These are phyloP conservation scores for Tagetes patula DNA, from an alignment of 129 eudicot species.

Conservation along the genomic window DNA sequence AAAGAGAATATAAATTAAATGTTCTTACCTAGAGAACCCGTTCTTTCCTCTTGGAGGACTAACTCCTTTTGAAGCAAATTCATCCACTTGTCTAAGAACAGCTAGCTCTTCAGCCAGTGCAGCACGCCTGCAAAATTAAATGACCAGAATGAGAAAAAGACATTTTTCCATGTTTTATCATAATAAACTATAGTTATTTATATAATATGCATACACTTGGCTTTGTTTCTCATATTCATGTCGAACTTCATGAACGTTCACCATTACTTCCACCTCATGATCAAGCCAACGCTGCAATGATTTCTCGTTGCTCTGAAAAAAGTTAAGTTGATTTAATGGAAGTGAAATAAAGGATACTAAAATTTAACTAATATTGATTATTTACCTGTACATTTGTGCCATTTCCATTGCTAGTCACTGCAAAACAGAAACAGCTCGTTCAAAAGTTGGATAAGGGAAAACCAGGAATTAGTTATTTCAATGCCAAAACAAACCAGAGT, in stretches of 20 bases:
- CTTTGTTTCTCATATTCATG: conserved; percentile 97
- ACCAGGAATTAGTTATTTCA: background rate
- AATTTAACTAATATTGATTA: background rate
- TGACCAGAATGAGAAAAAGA: conserved; percentile 13
- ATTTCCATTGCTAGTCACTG: conserved; percentile 71
- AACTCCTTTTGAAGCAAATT: conserved; percentile 84
- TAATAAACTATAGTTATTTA: background rate
- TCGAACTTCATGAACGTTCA: conserved; percentile 97
- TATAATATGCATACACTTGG: conserved; percentile 72
- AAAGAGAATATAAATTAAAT: background rate
- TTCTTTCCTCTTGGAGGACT: conserved; percentile 93
- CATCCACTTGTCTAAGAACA: conserved; percentile 91
- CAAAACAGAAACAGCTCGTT: conserved; percentile 13
- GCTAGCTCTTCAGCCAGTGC: conserved; percentile 96
- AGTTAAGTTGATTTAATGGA: conserved; percentile 16
- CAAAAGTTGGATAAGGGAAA: background rate
- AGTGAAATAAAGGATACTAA: conserved; percentile 7
- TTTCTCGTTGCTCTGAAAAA: conserved; percentile 79
- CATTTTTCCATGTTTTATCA: background rate
- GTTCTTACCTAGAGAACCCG: conserved; percentile 69
- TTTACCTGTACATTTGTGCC: conserved; percentile 83
- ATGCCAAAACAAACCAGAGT: conserved; percentile 49
- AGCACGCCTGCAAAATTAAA: conserved; percentile 70
- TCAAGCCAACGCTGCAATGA: conserved; percentile 97
- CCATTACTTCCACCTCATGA: conserved; percentile 98